These are phyloP conservation scores for Venturia oleaginea DNA, from an alignment of 2,329 filamentous ascomycete species.

Conservation along the genomic window DNA sequence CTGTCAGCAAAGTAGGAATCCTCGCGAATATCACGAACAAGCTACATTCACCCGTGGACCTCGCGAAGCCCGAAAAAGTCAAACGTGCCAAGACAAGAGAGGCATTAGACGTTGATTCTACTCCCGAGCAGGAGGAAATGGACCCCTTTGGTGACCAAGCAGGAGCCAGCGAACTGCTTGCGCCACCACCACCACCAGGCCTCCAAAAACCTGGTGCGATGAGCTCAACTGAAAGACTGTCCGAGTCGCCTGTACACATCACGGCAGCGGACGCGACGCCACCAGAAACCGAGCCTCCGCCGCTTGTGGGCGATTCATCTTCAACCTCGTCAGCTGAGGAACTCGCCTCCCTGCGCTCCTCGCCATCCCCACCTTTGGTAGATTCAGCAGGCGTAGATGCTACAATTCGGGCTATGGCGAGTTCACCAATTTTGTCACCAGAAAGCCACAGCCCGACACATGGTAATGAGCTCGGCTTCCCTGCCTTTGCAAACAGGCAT, in stretches of 20 bases:
- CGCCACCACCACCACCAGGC: neutral
- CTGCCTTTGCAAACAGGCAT: neutral
- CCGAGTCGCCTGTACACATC: slow-evolving; percentile 60
- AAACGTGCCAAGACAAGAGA: slow-evolving; percentile 53
- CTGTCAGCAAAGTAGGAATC: neutral
- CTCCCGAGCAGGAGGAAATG: slow-evolving; percentile 32
- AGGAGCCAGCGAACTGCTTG: slow-evolving; percentile 18
- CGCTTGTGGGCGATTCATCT: slow-evolving; percentile 60
- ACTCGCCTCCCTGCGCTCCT: slow-evolving; percentile 2
- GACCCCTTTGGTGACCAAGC: slow-evolving; percentile 35
- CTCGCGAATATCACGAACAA: slow-evolving; percentile 19
- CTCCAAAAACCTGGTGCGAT: slow-evolving; percentile 12
- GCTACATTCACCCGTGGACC: slow-evolving; percentile 31
- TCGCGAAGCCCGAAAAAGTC: slow-evolving; percentile 47
- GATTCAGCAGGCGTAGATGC: neutral
- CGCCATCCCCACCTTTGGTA: slow-evolving; percentile 8
- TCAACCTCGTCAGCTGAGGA: slow-evolving; percentile 12
- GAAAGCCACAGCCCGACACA: slow-evolving; percentile 1
- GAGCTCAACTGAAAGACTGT: slow-evolving; percentile 37
- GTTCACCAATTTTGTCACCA: slow-evolving; percentile 5
- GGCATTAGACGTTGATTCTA: slow-evolving; percentile 61
- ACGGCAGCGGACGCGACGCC: slow-evolving; percentile 35
- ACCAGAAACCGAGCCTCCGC: slow-evolving; percentile 41
- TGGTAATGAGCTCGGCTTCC: neutral
- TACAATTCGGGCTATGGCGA: neutral